Conservation (phyloP, 202 grass and related monocot genomes). For the Eragrostis tef region DNA sequence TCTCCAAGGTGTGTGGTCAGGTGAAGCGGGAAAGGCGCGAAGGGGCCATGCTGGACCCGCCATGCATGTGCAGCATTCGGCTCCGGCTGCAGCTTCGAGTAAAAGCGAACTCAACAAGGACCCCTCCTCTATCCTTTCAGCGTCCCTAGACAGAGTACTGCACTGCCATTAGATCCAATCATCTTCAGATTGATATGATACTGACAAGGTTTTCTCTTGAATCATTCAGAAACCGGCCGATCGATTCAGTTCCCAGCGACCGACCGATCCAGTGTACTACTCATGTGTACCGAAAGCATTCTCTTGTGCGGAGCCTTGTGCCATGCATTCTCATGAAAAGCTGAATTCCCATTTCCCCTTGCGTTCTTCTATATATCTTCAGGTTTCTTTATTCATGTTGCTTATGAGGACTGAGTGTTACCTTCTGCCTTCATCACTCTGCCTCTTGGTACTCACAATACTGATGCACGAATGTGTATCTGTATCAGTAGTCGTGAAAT, state of each 20-base stretch:
- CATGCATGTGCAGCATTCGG: not conserved
- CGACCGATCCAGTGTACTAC: constrained; percentile 36
- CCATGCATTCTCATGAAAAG: no score
- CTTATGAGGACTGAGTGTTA: not conserved
- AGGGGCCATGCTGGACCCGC: not conserved
- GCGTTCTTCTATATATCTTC: not conserved
- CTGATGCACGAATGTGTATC: not conserved
- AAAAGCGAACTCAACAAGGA: not conserved
- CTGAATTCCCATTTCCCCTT: not conserved
- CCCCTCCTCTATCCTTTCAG: not conserved
- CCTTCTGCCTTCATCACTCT: constrained; percentile 1
- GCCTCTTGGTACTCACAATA: constrained; percentile 13
- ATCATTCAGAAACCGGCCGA: constrained; percentile 35
- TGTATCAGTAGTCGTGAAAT: not conserved
- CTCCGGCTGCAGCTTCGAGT: not conserved
- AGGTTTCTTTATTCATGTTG: not conserved
- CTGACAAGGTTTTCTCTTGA: constrained; percentile 5
- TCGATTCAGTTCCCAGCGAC: constrained; percentile 16
- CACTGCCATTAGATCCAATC: constrained; percentile 10
- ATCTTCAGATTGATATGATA: constrained; percentile 38
- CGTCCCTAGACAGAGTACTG: not conserved
- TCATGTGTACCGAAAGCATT: not conserved
- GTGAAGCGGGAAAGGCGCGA: not conserved
- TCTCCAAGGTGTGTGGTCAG: not conserved
- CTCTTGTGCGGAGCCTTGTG: no score